Evolutionary conservation across 2,329 filamentous ascomycete species (phyloP), one percentile per base, ranked within the genome.

Genomic region (Calonectria pauciramosa): DNA sequence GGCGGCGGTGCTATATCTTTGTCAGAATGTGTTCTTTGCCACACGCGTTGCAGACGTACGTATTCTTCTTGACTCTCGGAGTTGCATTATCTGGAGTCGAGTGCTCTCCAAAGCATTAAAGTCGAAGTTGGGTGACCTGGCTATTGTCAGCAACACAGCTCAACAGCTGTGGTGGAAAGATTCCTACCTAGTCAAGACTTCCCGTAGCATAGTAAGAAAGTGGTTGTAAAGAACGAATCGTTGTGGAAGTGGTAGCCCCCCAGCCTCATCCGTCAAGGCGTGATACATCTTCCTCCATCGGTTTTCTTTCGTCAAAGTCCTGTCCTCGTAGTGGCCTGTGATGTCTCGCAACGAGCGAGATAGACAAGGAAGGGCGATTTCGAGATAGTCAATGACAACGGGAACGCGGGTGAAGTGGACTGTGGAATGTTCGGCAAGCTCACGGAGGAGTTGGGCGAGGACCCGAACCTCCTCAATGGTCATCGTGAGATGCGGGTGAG

Each of bases 221-320:
- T 89, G 86, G 76, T 91, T 91, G 80, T 91, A 92, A 69, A 91
- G 85, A 34, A 87, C 82, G 74, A 93, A 92, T 9, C 90, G 86
- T 20, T 88, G 87, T 1, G 88, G 87, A 2, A 93, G 83, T 8
- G 85, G 84, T 38, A 90, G 86, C 0, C 88, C 89, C 3, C 85
- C 87, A 4, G 87, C 87, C 79, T 92, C 89, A 30, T 88, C 86
- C 10, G 86, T 87, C 87, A 93, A 87, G 7, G 85, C 83, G 80
- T 91, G 87, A 79, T 89, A 91, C 90, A 93, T 92, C 77, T 86
- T 87, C 52, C 88, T 86, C 91, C 91, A 93, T 69, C 90, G 87
- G 44, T 86, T 84, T 74, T 89, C 86, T 69, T 87, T 88, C 23
- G 86, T 84, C 52, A 88, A 76, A 6, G 85, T 85, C 44, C 85